phyloP scores from a whole-genome alignment of 2,329 filamentous ascomycete genomes.

The Fusarium sp. region DNA sequence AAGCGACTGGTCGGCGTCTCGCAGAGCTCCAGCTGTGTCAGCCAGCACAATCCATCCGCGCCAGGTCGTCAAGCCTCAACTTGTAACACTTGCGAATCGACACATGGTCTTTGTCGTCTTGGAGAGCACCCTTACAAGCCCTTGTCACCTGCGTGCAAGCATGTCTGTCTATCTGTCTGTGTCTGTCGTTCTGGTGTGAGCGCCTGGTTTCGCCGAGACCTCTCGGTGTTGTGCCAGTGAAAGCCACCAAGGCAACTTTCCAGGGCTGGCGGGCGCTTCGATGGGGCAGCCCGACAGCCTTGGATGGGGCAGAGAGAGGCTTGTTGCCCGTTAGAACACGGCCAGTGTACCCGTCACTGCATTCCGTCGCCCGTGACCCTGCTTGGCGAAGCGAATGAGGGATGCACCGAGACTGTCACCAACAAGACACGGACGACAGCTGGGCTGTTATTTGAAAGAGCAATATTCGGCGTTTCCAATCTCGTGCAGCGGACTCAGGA shows the following conservation, averaged over 20 bases:
- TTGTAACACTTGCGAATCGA: constrained; percentile 34
- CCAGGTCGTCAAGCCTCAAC: constrained; percentile 34
- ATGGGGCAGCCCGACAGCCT: neutral
- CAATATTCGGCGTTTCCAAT: constrained; percentile 21
- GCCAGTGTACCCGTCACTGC: constrained; percentile 28
- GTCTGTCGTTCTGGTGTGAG: constrained; percentile 9
- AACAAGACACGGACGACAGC: constrained; percentile 25
- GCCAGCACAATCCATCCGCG: constrained; percentile 33
- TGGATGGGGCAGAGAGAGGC: constrained; percentile 19
- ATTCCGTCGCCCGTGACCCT: constrained; percentile 33
- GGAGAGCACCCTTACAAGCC: constrained; percentile 19
- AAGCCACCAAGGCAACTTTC: constrained; percentile 12
- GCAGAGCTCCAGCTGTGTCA: constrained; percentile 36
- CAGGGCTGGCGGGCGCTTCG: constrained; percentile 23
- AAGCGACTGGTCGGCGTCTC: constrained; percentile 38
- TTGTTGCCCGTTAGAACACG: constrained; percentile 36
- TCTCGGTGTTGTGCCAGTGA: constrained; percentile 21
- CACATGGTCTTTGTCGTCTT: constrained; percentile 35
- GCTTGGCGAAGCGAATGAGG: constrained; percentile 24
- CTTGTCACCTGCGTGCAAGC: constrained; percentile 23
- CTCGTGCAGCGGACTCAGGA: constrained; percentile 17
- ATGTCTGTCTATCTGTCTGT: constrained; percentile 12
- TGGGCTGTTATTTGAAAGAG: constrained; percentile 17
- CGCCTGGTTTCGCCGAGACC: constrained; percentile 36
- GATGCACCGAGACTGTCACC: constrained; percentile 15